phyloP scores from a whole-genome alignment of 768 basidiomycete genomes.

The Sporobolomyces pararoseus region DNA sequence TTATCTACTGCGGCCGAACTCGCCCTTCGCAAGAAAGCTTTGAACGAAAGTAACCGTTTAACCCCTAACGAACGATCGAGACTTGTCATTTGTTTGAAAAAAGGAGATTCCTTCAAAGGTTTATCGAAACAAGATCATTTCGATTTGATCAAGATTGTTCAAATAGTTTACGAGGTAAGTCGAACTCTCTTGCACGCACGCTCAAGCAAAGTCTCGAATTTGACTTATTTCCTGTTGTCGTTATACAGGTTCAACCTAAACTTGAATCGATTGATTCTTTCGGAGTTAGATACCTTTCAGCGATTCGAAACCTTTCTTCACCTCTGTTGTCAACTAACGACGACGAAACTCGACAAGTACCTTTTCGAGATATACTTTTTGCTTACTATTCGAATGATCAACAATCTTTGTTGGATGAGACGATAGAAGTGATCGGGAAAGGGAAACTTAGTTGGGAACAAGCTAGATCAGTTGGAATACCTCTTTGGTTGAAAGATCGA shows the following conservation, averaged over 20 bases:
- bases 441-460: slow-evolving; percentile 82
- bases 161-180: slow-evolving; percentile 64
- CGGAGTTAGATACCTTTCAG: no score
- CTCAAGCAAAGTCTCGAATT: not conserved
- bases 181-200: not conserved
- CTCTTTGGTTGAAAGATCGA: slow-evolving; percentile 76
- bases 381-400: slow-evolving; percentile 94
- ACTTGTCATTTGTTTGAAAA: slow-evolving; percentile 65
- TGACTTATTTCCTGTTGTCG: no score
- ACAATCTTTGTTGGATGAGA: slow-evolving; percentile 69
- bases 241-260: no score
- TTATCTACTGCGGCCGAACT: not conserved
- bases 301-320: no score
- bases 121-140: slow-evolving; percentile 76
- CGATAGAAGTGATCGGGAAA: slow-evolving; percentile 59
- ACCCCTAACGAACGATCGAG: slow-evolving; percentile 46
- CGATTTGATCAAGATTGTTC: slow-evolving; percentile 75
- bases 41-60: not conserved
- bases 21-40: no score
- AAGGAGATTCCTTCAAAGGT: slow-evolving; percentile 59
- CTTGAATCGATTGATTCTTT: no score
- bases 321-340: no score
- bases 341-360: no score
- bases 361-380: slow-evolving; percentile 91
- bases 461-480: slow-evolving; percentile 77